Conservation (phyloP, 768 basidiomycete species). For the Boletus barrowsii region DNA sequence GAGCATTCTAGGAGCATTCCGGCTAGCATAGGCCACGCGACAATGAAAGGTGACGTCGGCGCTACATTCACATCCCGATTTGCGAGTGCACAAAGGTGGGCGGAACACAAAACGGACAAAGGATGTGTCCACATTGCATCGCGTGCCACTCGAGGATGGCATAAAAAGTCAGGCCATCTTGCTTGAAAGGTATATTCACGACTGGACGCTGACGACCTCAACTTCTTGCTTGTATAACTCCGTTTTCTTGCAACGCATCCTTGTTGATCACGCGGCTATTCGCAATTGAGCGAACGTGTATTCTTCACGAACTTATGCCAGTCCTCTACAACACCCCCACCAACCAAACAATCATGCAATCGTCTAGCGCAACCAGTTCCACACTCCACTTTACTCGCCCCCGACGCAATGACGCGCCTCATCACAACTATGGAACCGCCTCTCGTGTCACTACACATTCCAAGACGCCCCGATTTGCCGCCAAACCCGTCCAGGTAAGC, state of each 20-base stretch:
- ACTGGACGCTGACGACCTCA: background rate
- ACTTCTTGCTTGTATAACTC: background rate
- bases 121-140: conserved; percentile 2
- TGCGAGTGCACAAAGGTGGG: conserved; percentile 16
- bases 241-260: background rate
- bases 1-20: background rate
- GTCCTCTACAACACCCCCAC: background rate
- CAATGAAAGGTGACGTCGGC: conserved; percentile 2
- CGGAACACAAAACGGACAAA: conserved; percentile 10
- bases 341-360: background rate
- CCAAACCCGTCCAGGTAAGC: conserved; percentile 1
- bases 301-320: background rate
- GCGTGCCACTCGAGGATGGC: conserved; percentile 6
- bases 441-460: background rate
- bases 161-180: conserved; percentile 4
- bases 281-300: background rate
- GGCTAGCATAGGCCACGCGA: conserved; percentile 1
- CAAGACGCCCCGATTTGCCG: too few species aligned
- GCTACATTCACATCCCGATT: background rate
- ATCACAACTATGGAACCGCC: background rate
- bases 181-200: background rate
- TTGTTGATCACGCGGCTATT: background rate
- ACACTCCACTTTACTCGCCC: background rate
- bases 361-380: background rate
- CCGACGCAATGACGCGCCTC: background rate